phyloP scores from a whole-genome alignment of 176 grass and related monocot species.

The Panicum miliaceum region DNA sequence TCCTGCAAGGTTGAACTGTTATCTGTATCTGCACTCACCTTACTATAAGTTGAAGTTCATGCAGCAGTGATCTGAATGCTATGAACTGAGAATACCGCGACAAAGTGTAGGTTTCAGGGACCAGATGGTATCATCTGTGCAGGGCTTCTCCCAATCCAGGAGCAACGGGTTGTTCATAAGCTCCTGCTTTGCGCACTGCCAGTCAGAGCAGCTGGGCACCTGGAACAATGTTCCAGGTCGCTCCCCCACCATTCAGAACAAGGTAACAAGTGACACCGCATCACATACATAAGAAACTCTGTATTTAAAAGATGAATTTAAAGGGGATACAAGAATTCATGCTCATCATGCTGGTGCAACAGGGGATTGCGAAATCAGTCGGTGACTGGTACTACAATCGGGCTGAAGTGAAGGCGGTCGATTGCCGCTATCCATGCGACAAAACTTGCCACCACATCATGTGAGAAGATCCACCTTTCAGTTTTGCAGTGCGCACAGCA shows the following conservation, averaged over 20 bases:
- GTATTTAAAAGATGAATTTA: not conserved
- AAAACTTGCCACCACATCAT: constrained; percentile 69
- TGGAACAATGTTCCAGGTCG: constrained; percentile 54
- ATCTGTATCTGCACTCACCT: not conserved
- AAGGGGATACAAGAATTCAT: not conserved
- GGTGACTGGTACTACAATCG: constrained; percentile 79
- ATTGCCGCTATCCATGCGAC: constrained; percentile 80
- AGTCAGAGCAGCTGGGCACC: constrained; percentile 58
- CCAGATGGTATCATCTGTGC: constrained; percentile 61
- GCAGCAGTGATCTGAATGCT: not conserved
- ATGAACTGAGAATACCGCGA: not conserved
- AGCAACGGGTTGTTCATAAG: constrained; percentile 80
- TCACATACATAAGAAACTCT: not conserved
- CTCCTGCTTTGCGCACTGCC: constrained; percentile 91
- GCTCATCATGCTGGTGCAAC: not conserved
- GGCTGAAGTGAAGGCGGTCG: constrained; percentile 66
- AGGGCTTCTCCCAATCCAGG: constrained; percentile 41
- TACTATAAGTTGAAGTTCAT: not conserved
- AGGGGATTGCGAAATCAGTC: constrained; percentile 77
- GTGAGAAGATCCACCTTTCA: not conserved
- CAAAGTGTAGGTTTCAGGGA: constrained; percentile 61
- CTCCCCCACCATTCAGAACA: constrained; percentile 66
- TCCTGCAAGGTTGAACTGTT: constrained; percentile 69
- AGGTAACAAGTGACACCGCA: constrained; percentile 33
- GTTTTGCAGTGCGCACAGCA: not conserved